Evolutionary conservation across 306 rosid species (phyloP).

Genomic region (Bauhinia variegata): DNA sequence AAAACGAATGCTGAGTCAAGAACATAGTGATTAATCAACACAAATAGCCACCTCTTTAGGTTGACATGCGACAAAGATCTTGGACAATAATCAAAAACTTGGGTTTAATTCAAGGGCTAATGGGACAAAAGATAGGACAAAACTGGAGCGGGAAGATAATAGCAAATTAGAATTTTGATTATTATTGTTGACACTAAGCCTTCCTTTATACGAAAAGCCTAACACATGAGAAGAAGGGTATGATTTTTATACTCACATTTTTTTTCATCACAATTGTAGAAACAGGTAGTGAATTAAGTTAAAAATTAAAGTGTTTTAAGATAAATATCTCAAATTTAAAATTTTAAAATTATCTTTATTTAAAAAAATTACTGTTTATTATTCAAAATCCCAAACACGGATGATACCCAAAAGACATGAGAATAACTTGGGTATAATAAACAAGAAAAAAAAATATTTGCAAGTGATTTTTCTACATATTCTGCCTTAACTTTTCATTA

Average conservation of each 20-base stretch:
- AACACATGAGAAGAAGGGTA: slow-evolving; percentile 5
- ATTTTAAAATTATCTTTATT: too few relatives aligned
- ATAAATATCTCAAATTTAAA: too few relatives aligned
- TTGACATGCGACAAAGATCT: slow-evolving; percentile 39
- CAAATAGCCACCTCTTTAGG: slow-evolving; percentile 41
- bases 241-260: slow-evolving; percentile 1
- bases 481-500: too few relatives aligned
- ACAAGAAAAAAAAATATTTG: too few relatives aligned
- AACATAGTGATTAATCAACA: slow-evolving; percentile 35
- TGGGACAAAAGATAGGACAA: slow-evolving; percentile 50
- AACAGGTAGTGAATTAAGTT: too few relatives aligned
- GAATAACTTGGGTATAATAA: too few relatives aligned
- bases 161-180: slow-evolving; percentile 20
- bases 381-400: too few relatives aligned
- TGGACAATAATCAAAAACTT: slow-evolving; percentile 32
- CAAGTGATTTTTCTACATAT: too few relatives aligned
- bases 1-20: slow-evolving; percentile 32
- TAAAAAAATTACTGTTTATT: too few relatives aligned
- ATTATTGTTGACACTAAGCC: slow-evolving; percentile 5
- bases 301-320: too few relatives aligned
- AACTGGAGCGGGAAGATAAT: slow-evolving; percentile 37
- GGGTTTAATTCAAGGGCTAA: slow-evolving; percentile 31
- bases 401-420: too few relatives aligned
- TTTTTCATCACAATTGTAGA: too few relatives aligned
- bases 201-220: slow-evolving; percentile 20